Conservation (phyloP, 768 basidiomycete species). For the Xerocomus potaroensis region DNA sequence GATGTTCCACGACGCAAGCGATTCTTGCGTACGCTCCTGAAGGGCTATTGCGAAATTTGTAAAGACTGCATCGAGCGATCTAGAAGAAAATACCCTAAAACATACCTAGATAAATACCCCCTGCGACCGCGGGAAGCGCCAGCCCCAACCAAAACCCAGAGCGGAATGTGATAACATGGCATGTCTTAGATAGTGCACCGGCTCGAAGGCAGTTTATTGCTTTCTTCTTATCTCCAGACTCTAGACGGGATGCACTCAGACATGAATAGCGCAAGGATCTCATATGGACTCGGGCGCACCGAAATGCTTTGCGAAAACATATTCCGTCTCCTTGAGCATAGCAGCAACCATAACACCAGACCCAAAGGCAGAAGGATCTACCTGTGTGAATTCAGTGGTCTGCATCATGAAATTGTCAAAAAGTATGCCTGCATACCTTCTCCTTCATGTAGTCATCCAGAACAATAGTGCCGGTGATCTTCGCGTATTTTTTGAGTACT, state of each 20-base stretch:
- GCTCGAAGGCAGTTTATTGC: slow-evolving; percentile 67
- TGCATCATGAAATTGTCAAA: neutral
- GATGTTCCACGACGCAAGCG: slow-evolving; percentile 64
- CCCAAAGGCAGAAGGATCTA: slow-evolving; percentile 65
- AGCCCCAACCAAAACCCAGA: slow-evolving; percentile 71
- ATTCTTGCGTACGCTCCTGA: slow-evolving; percentile 42
- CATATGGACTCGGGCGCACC: slow-evolving; percentile 40
- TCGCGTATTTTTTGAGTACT: slow-evolving; percentile 83
- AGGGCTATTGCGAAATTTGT: slow-evolving; percentile 40
- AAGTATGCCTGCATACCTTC: slow-evolving; percentile 41
- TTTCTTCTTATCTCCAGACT: slow-evolving; percentile 71
- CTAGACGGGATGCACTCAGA: slow-evolving; percentile 23
- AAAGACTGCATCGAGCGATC: no score
- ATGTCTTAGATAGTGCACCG: slow-evolving; percentile 46
- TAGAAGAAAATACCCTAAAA: neutral
- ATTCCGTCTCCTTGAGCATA: slow-evolving; percentile 74
- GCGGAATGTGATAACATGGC: slow-evolving; percentile 72
- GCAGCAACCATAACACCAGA: slow-evolving; percentile 54
- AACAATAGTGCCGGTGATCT: slow-evolving; percentile 66
- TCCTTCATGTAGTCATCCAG: slow-evolving; percentile 81
- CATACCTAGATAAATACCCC: slow-evolving; percentile 58
- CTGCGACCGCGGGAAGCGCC: slow-evolving; percentile 61
- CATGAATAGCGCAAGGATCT: neutral
- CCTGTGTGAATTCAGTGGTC: slow-evolving; percentile 33
- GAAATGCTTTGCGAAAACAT: slow-evolving; percentile 70